Conservation (phyloP, 2,329 filamentous ascomycete genomes). For the Hypoxylon sp. region DNA sequence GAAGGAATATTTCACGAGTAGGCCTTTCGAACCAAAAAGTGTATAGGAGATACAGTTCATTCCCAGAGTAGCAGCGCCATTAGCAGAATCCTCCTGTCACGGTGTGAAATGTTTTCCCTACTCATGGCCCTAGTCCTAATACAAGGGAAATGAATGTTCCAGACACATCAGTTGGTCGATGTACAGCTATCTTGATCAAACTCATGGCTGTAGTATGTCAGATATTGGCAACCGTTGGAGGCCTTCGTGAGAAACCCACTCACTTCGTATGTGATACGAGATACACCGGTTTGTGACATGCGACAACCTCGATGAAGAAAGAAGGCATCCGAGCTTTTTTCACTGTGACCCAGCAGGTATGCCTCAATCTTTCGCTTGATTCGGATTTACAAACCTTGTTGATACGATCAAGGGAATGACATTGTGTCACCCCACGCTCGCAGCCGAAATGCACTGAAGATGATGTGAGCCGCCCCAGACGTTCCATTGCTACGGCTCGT, state of each 20-base stretch:
- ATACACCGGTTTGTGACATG: conserved; percentile 90
- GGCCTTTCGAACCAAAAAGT: too few species aligned
- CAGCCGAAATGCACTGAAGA: conserved; percentile 93
- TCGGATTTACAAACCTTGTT: conserved; percentile 84
- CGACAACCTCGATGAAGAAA: conserved; percentile 84
- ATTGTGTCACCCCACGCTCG: conserved; percentile 67
- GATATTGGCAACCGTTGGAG: too few species aligned
- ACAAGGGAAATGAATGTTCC: too few species aligned
- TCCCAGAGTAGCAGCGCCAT: background rate
- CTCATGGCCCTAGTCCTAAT: too few species aligned
- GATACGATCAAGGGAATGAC: conserved; percentile 73
- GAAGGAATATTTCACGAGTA: too few species aligned
- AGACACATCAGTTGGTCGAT: too few species aligned
- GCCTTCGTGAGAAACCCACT: too few species aligned
- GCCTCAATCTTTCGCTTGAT: conserved; percentile 94
- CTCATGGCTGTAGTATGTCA: too few species aligned
- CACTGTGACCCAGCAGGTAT: conserved; percentile 98
- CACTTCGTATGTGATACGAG: conserved; percentile 73
- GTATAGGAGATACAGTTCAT: background rate
- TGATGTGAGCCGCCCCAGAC: conserved; percentile 67
- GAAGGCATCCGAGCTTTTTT: conserved; percentile 98
- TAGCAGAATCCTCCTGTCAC: background rate
- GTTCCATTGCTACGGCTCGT: too few species aligned
- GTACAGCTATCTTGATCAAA: too few species aligned
- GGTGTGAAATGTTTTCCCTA: too few species aligned